Conservation (phyloP, 257 asterid genomes). For the Ophiorrhiza pumila region DNA sequence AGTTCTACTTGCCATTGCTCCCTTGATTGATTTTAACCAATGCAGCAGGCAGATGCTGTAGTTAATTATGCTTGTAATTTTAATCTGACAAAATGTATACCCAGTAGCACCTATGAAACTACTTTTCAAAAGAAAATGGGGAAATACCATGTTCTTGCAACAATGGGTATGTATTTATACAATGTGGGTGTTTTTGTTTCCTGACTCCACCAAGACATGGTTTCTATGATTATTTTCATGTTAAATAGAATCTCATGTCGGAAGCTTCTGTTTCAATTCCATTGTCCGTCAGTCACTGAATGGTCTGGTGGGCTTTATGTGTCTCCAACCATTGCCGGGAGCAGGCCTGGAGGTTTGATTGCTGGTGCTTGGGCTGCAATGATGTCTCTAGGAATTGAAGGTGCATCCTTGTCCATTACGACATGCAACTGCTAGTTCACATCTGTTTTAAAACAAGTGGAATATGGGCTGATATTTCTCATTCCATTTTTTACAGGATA, state of each 20-base stretch:
- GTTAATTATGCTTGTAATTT: not conserved
- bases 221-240: not conserved
- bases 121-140: not conserved
- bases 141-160: not conserved
- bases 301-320: constrained; percentile 99
- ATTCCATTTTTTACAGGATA: constrained; percentile 50
- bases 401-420: constrained; percentile 28
- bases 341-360: constrained; percentile 93
- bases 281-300: constrained; percentile 65
- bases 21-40: not conserved
- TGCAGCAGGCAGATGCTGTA: not conserved
- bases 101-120: not conserved
- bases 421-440: constrained; percentile 9
- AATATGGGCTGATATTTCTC: constrained; percentile 19
- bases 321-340: constrained; percentile 96
- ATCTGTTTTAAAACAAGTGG: constrained; percentile 13
- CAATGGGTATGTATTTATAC: not conserved
- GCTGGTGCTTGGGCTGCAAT: constrained; percentile 99
- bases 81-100: not conserved
- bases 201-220: not conserved
- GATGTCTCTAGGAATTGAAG: constrained; percentile 96
- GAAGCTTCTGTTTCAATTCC: not conserved
- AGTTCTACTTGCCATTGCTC: constrained; percentile 34
- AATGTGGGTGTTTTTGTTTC: not conserved
- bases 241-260: not conserved